These are phyloP conservation scores for Penstemon davidsonii DNA, from an alignment of 257 asterid genomes.

Conservation along the genomic window DNA sequence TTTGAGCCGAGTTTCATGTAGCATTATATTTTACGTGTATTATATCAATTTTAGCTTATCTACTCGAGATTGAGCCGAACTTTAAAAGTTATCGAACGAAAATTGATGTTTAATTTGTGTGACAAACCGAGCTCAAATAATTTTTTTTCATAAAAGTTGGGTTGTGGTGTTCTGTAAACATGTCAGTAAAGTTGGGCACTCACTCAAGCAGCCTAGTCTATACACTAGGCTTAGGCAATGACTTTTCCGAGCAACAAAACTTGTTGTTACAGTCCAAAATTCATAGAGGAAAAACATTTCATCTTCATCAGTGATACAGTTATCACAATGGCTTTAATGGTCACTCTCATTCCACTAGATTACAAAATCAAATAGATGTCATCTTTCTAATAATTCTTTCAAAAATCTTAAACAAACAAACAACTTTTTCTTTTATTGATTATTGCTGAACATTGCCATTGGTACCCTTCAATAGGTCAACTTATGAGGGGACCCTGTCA, in stretches of 20 bases:
- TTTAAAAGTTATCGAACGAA: background rate
- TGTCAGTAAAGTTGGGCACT: conserved; percentile 30
- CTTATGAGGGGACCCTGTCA: conserved; percentile 14
- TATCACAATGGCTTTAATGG: too few relatives aligned
- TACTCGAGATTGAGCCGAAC: too few relatives aligned
- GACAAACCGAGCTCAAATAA: background rate
- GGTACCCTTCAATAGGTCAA: conserved; percentile 13
- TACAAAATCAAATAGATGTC: background rate
- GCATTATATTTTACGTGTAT: too few relatives aligned
- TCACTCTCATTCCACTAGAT: too few relatives aligned
- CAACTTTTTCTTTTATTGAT: too few relatives aligned
- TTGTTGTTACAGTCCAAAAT: background rate
- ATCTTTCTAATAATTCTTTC: too few relatives aligned
- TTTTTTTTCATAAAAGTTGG: conserved; percentile 24
- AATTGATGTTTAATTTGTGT: background rate
- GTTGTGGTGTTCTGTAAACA: conserved; percentile 33
- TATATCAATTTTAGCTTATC: too few relatives aligned
- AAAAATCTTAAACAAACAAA: too few relatives aligned
- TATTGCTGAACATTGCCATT: background rate
- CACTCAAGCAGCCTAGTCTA: conserved; percentile 19
- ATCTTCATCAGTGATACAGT: too few relatives aligned
- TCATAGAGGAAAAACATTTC: too few relatives aligned
- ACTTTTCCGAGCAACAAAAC: conserved; percentile 19
- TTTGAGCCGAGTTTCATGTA: too few relatives aligned
- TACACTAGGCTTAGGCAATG: conserved; percentile 10